These are phyloP conservation scores for Aspergillus jensenii DNA, from an alignment of 2,329 filamentous ascomycete species.

Conservation along the genomic window DNA sequence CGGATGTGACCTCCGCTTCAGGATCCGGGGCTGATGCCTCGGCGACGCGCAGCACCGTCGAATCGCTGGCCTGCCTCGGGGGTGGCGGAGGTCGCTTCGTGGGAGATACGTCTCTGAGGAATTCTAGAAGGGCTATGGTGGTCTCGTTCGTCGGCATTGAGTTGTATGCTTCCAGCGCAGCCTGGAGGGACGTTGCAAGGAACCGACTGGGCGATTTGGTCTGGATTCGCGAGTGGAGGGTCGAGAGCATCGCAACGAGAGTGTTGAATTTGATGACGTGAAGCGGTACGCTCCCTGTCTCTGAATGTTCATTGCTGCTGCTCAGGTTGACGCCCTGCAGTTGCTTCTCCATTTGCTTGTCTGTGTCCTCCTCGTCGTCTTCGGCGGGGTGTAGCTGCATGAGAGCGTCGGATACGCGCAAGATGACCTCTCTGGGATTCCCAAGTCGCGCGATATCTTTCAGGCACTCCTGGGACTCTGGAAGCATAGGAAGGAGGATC, in stretches of 20 bases:
- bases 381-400: slow-evolving; percentile 54
- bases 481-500: slow-evolving; percentile 60
- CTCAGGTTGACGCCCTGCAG: slow-evolving; percentile 15
- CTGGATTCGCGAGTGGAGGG: slow-evolving; percentile 61
- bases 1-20: slow-evolving; percentile 50
- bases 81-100: slow-evolving; percentile 60
- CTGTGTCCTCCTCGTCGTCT: slow-evolving; percentile 33
- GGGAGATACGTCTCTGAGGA: slow-evolving; percentile 58
- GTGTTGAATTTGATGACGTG: slow-evolving; percentile 43
- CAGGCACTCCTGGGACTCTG: slow-evolving; percentile 58
- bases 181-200: slow-evolving; percentile 63
- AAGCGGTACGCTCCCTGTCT: slow-evolving; percentile 18
- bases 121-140: slow-evolving; percentile 57
- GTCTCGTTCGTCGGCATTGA: slow-evolving; percentile 56
- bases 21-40: slow-evolving; percentile 54
- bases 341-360: background rate
- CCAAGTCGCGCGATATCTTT: slow-evolving; percentile 62
- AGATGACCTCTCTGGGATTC: slow-evolving; percentile 64
- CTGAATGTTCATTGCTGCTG: slow-evolving; percentile 14
- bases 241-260: slow-evolving; percentile 53
- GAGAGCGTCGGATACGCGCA: slow-evolving; percentile 63
- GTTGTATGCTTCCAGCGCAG: slow-evolving; percentile 60
- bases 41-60: slow-evolving; percentile 36
- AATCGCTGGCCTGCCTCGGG: slow-evolving; percentile 55
- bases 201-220: slow-evolving; percentile 65